phyloP scores from a whole-genome alignment of 129 eudicot genomes.

The Saussurea involucrata region DNA sequence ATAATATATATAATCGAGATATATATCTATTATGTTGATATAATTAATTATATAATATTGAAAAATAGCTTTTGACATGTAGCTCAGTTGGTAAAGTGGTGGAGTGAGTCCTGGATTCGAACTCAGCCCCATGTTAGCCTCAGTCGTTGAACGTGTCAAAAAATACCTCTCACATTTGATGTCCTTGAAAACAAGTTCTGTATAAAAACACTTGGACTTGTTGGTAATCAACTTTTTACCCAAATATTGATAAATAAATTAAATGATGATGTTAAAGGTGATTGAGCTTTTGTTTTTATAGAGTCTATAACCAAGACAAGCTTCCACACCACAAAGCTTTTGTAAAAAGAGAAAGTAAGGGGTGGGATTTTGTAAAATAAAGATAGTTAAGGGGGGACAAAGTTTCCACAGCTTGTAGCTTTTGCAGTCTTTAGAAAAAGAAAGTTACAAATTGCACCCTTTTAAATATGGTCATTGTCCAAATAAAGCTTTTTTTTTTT shows the following conservation, averaged over 20 bases:
- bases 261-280: slow-evolving; percentile 25
- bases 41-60: no score
- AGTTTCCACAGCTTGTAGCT: slow-evolving; percentile 45
- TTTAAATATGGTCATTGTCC: slow-evolving; percentile 35
- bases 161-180: no score
- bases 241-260: background rate
- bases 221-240: no score
- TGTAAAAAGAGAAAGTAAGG: slow-evolving; percentile 42
- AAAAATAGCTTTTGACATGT: no score
- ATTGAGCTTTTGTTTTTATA: slow-evolving; percentile 31
- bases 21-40: no score
- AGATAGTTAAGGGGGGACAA: slow-evolving; percentile 46
- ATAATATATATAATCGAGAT: no score
- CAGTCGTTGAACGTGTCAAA: no score
- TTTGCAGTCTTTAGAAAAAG: slow-evolving; percentile 42
- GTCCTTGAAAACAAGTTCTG: no score
- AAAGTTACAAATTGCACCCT: slow-evolving; percentile 41
- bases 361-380: slow-evolving; percentile 36
- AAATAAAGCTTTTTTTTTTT: slow-evolving; percentile 21
- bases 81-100: no score
- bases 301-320: slow-evolving; percentile 38
- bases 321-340: slow-evolving; percentile 41
- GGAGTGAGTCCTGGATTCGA: no score
- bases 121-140: no score
- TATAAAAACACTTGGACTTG: no score